Evolutionary conservation across 2,329 filamentous ascomycete species (phyloP), one percentile per base, ranked within the genome.

Genomic region (Hysterium pulicare): DNA sequence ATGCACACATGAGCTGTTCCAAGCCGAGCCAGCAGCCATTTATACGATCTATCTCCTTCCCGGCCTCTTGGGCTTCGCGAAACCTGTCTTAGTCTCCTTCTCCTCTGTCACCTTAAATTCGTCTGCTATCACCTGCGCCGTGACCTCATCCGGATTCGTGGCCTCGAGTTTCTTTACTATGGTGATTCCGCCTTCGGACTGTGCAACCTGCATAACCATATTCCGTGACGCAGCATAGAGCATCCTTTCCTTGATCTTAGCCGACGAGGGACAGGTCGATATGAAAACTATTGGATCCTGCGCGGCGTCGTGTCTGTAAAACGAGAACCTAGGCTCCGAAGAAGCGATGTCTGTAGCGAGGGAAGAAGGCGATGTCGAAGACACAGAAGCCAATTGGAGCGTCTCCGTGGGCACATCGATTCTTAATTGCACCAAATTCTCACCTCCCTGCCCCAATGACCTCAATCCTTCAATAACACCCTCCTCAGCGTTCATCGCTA

Each of bases 201-300:
- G 79, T 15, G 86, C 87, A 24, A 83, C 64, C n/a, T 72, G 68
- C 22, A 90, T 71, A 3, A 87, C 84, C 19, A 72, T 71, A 21
- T 70, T 69, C 53, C 79, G 73, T 45, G 74, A 77, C 41, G 77
- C 79, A 19, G 87, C 86, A 63, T 93, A 93, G 59, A 93, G 68
- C 88, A 94, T 94, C 50, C 87, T 77, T 68, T 86, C 84, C 71
- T 88, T 90, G 71, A 93, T 86, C 68, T 83, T 87, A 40, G 76
- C 81, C 21, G 73, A 78, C 0, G 78, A 71, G 1, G 88, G 88
- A 64, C 86, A 90, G 5, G 87, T 91, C 70, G 90, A 91, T 61
- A 93, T 82, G 71, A 93, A 93, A 5, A 91, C 73, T 36, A 91
- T 71, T 2, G 83, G 80, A 42, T 73, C 76, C 40, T 73, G 70